Evolutionary conservation across 2,329 filamentous ascomycete species (phyloP).

Genomic region (Fusarium citri): DNA sequence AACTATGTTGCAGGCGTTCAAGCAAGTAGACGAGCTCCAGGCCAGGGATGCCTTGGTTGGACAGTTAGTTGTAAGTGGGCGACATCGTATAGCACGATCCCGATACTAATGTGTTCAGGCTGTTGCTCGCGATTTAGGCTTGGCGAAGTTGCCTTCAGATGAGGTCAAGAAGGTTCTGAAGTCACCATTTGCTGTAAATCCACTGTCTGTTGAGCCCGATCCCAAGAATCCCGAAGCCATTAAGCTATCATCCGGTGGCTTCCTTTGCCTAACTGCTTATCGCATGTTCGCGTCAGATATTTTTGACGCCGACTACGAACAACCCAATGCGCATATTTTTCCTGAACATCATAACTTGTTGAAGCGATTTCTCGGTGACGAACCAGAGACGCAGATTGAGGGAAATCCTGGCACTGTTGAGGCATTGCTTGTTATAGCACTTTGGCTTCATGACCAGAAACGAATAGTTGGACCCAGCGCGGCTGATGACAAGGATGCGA

Average conservation of each 20-base stretch:
- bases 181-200: conserved; percentile 56
- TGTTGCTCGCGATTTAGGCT: conserved; percentile 70
- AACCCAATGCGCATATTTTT: conserved; percentile 67
- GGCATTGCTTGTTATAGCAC: conserved; percentile 68
- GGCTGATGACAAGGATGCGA: conserved; percentile 52
- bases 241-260: conserved; percentile 68
- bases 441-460: conserved; percentile 67
- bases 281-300: conserved; percentile 71
- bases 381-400: conserved; percentile 61
- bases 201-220: conserved; percentile 60
- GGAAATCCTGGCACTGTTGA: conserved; percentile 67
- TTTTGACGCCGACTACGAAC: conserved; percentile 67
- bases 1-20: conserved; percentile 73
- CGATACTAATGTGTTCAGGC: conserved; percentile 57
- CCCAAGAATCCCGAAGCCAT: conserved; percentile 63
- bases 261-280: conserved; percentile 70
- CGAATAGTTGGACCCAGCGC: conserved; percentile 51
- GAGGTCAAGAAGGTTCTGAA: conserved; percentile 61
- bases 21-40: conserved; percentile 70
- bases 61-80: conserved; percentile 71
- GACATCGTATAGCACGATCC: not conserved
- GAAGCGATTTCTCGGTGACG: conserved; percentile 63
- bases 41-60: conserved; percentile 75
- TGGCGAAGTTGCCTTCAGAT: conserved; percentile 59
- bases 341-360: conserved; percentile 69